Conservation (phyloP, 169 alveolate genomes). For the Cryptosporidium viatorum region DNA sequence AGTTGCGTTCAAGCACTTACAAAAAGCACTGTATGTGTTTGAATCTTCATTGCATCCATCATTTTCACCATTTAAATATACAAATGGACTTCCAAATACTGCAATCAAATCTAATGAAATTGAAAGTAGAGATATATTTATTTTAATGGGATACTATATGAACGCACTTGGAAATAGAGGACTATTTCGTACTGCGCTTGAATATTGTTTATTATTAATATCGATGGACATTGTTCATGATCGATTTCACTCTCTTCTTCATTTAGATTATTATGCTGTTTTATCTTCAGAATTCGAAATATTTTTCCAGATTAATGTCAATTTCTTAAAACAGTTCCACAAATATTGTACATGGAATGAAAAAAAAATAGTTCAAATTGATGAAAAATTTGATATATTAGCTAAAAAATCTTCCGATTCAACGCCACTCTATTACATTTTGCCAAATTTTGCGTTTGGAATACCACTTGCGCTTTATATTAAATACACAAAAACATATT, state of each 20-base stretch:
- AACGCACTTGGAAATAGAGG: slow-evolving; percentile 59
- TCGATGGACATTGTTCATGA: slow-evolving; percentile 69
- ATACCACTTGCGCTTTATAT: slow-evolving; percentile 39
- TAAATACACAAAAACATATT: background rate
- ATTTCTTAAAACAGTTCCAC: slow-evolving; percentile 12
- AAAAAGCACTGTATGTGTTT: slow-evolving; percentile 66
- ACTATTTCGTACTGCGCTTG: slow-evolving; percentile 56
- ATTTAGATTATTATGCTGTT: slow-evolving; percentile 43
- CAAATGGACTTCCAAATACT: slow-evolving; percentile 25
- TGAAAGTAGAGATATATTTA: slow-evolving; percentile 64
- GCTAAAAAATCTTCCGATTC: background rate
- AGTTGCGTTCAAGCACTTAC: slow-evolving; percentile 31
- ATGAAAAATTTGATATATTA: background rate
- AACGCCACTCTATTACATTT: slow-evolving; percentile 33
- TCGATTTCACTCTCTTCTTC: slow-evolving; percentile 65
- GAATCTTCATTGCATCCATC: slow-evolving; percentile 65
- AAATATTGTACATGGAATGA: slow-evolving; percentile 36
- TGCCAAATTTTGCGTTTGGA: slow-evolving; percentile 70
- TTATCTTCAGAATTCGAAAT: slow-evolving; percentile 35
- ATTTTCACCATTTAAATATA: slow-evolving; percentile 51
- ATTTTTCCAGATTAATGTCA: slow-evolving; percentile 16
- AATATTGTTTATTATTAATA: slow-evolving; percentile 37
- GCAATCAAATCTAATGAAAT: slow-evolving; percentile 21
- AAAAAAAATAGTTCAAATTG: background rate
- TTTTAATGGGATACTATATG: slow-evolving; percentile 49